A percentile compares a stretch with the other conserved stretches of the same genome.
These are phyloP conservation scores for Beauveria caledonica DNA, from an alignment of 2,329 filamentous ascomycete species.

Conservation along the genomic window DNA sequence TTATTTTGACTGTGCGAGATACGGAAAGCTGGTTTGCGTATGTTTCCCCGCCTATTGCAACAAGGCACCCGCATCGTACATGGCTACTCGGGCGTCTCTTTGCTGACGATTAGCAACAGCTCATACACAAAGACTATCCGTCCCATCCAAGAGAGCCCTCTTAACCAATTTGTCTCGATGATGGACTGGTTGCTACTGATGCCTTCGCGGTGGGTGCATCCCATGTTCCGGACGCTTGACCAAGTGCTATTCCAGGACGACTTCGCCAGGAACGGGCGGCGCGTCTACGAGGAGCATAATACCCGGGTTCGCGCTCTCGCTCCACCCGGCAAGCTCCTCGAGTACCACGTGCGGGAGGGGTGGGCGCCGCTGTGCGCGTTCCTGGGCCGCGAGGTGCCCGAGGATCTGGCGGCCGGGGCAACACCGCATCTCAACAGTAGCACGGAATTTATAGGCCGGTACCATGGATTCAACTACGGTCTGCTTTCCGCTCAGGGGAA, in stretches of 20 bases:
- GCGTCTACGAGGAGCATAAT: constrained; percentile 9
- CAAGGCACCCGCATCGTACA: not conserved
- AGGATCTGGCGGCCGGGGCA: not conserved
- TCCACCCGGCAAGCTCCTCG: constrained; percentile 9
- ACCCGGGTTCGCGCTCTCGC: constrained; percentile 12
- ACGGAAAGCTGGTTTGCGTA: constrained; percentile 9
- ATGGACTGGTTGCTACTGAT: not conserved
- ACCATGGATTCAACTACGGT: not conserved
- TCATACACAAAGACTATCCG: not conserved
- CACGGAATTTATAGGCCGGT: not conserved
- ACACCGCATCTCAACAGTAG: constrained; percentile 6
- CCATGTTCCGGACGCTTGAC: not conserved
- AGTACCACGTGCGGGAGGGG: constrained; percentile 8
- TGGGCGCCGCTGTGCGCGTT: constrained; percentile 10
- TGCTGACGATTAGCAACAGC: not conserved
- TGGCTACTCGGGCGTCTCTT: not conserved
- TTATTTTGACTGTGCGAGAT: constrained; percentile 2
- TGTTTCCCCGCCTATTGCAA: not conserved
- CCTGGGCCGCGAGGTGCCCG: constrained; percentile 2
- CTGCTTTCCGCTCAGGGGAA: not conserved
- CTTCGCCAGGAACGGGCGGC: not conserved
- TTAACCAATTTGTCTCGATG: not conserved
- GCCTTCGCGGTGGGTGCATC: not conserved
- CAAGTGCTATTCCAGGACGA: not conserved
- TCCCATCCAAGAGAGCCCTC: not conserved